phyloP scores from a whole-genome alignment of 1,284 basidiomycete genomes.

The Porodaedalea pini region DNA sequence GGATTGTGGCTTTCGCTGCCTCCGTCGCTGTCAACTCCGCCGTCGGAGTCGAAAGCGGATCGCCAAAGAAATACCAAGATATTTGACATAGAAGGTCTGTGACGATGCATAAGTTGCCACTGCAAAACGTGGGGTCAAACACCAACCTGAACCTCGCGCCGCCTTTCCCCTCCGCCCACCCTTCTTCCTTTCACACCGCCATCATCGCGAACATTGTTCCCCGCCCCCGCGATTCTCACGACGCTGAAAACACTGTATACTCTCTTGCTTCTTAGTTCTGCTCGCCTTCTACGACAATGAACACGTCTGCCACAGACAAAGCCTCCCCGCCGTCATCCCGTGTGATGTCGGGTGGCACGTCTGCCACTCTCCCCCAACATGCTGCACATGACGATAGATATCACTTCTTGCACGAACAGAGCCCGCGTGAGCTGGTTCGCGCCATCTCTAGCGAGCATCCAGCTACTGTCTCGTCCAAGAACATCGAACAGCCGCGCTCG shows the following conservation, averaged over 20 bases:
- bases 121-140: background rate
- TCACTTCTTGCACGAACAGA: slow-evolving; percentile 2
- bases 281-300: slow-evolving; percentile 11
- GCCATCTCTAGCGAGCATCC: slow-evolving; percentile 3
- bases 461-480: slow-evolving; percentile 2
- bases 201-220: background rate
- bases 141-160: background rate
- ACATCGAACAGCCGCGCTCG: slow-evolving; percentile 9
- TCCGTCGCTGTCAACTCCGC: slow-evolving; percentile 10
- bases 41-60: slow-evolving; percentile 9
- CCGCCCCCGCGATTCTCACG: background rate
- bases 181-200: slow-evolving; percentile 3
- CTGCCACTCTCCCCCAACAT: slow-evolving; percentile 6
- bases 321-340: slow-evolving; percentile 8
- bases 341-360: slow-evolving; percentile 15
- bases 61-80: background rate
- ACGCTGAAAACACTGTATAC: slow-evolving; percentile 7
- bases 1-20: slow-evolving; percentile 7
- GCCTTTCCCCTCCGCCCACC: background rate
- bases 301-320: slow-evolving; percentile 8
- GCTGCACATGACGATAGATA: background rate
- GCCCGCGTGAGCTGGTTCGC: background rate
- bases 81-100: background rate
- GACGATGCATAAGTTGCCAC: slow-evolving; percentile 1
- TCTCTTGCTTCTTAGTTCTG: slow-evolving; percentile 16